Evolutionary conservation across 2,329 filamentous ascomycete species (phyloP), one percentile per base, ranked within the genome.

Genomic region (Verticillium dahliae): DNA sequence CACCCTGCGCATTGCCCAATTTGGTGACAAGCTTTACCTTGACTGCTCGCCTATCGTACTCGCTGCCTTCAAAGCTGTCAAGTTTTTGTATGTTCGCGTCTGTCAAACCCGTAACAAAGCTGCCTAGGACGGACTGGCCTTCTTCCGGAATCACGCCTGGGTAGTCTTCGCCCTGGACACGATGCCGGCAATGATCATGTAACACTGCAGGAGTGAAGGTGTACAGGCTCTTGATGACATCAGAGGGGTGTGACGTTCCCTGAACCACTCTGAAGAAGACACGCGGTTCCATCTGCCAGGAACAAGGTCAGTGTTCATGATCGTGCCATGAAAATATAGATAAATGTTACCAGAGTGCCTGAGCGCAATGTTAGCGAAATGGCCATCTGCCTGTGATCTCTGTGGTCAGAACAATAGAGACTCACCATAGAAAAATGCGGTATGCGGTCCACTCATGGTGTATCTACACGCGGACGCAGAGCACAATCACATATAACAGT

Each of bases 211-310:
- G 90, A 0, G 81, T 81, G 72, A 92, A 86, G 0, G 74, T 84
- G 65, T 85, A 85, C 39, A 94, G 78, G 56, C 84, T 72, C 61
- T 76, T 70, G 41, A 83, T 73, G 73, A 80, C 69, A 73, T 82
- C 39, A 70, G 84, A 70, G 65, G 81, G 79, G 5, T 72, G 68
- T 15, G 77, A 73, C 9, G 76, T 75, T 66, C 87, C 85, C 75
- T 93, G 91, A 74, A 91, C 91, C 54, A 97, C 92, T 38, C 90
- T 89, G 76, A 90, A 89, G 68, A 98, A 91, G 69, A 98, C 88
- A 70, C 90, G 85, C 0, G 90, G 86, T n/a, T 89, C 90, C 92
- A 97, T 97, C 77, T 79, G 34, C 33, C 5, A 15, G 15, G n/a
- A 14, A 31, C 27, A 13, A 11, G 5, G 31, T 56, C 18, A 56